Percentiles rank a stretch among this genome's conserved stretches.
Conservation (phyloP, 116 monocot genomes). For the Trichopus zeylanicus region DNA sequence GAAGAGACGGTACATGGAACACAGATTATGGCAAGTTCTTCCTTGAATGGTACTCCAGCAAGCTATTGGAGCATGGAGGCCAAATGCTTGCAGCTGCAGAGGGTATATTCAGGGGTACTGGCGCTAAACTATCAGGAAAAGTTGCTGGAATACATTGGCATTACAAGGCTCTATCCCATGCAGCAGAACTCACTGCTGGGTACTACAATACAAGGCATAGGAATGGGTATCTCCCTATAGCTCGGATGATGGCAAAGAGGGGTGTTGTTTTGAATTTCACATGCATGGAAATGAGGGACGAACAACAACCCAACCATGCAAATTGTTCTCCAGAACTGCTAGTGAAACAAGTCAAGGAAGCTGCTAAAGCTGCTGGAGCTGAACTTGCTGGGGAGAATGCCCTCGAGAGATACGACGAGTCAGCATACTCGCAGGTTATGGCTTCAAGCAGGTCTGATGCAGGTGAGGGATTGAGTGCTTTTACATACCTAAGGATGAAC, state of each 20-base stretch:
- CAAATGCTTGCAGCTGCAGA: constrained; percentile 43
- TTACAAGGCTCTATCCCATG: constrained; percentile 49
- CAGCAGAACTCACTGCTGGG: constrained; percentile 65
- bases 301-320: constrained; percentile 43
- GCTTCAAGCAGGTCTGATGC: constrained; percentile 23
- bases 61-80: constrained; percentile 59
- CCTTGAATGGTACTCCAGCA: constrained; percentile 71
- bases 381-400: constrained; percentile 78
- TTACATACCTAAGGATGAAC: constrained; percentile 78
- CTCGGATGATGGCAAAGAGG: constrained; percentile 28
- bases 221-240: constrained; percentile 62
- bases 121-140: constrained; percentile 44
- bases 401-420: constrained; percentile 61
- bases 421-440: constrained; percentile 47
- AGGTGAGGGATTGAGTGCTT: constrained; percentile 33
- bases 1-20: constrained; percentile 64
- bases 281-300: constrained; percentile 83
- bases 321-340: constrained; percentile 49
- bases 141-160: constrained; percentile 81
- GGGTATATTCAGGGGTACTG: constrained; percentile 38
- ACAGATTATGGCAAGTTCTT: constrained; percentile 71
- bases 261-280: constrained; percentile 67
- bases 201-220: constrained; percentile 58
- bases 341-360: constrained; percentile 49
- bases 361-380: constrained; percentile 15